phyloP scores from a whole-genome alignment of 2,329 filamentous ascomycete genomes.

The Epichloe uncinata region DNA sequence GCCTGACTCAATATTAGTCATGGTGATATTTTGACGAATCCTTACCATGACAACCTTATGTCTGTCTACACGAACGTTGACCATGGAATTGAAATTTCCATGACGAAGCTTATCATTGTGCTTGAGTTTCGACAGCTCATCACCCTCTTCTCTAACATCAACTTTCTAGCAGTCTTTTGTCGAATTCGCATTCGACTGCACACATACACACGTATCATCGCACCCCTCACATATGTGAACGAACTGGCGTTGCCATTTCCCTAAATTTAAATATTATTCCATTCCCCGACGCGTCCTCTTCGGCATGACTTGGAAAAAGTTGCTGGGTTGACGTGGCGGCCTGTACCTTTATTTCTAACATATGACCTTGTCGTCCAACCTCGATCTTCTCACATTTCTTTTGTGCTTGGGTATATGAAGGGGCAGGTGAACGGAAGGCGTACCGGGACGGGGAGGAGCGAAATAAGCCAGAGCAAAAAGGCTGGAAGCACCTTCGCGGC shows the following conservation, averaged over 20 bases:
- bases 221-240: background rate
- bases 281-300: background rate
- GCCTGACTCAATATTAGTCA: background rate
- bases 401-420: slow-evolving; percentile 3
- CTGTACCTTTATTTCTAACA: background rate
- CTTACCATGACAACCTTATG: background rate
- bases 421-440: slow-evolving; percentile 3
- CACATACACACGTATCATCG: background rate
- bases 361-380: background rate
- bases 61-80: background rate
- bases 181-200: background rate
- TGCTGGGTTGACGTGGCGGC: background rate
- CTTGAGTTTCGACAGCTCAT: background rate
- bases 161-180: background rate
- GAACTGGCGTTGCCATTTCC: background rate
- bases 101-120: background rate
- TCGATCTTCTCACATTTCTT: slow-evolving; percentile 1
- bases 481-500: background rate
- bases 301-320: background rate
- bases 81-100: background rate
- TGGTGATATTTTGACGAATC: slow-evolving; percentile 2
- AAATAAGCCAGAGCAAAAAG: background rate
- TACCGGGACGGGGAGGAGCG: background rate
- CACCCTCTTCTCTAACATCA: background rate
- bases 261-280: background rate